phyloP scores from a whole-genome alignment of 1,139 yeast species.

The Blastobotrys niveus region DNA sequence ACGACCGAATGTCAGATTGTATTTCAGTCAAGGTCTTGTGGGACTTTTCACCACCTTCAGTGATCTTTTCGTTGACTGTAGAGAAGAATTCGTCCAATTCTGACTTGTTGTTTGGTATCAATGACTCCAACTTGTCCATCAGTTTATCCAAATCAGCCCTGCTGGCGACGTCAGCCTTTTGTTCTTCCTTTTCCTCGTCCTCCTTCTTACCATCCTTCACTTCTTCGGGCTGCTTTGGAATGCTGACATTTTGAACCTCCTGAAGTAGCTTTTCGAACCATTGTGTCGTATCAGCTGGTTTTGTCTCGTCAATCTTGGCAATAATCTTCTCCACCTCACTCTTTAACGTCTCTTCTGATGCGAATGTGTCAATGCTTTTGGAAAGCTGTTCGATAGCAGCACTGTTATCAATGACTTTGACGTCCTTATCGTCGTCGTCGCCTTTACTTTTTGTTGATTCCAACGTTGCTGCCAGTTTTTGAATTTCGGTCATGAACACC shows the following conservation, averaged over 20 bases:
- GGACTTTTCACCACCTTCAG: constrained; percentile 4
- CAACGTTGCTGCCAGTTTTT: neutral
- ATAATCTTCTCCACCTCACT: no score
- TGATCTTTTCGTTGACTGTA: constrained; percentile 7
- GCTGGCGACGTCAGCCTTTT: neutral
- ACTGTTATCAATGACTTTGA: neutral
- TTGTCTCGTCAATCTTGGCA: no score
- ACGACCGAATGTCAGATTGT: constrained; percentile 23
- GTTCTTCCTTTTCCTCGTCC: neutral
- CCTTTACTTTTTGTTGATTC: neutral
- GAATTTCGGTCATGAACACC: no score
- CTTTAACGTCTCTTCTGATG: no score
- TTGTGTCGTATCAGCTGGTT: no score
- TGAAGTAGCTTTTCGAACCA: no score
- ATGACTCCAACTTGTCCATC: constrained; percentile 1
- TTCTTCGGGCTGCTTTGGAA: neutral
- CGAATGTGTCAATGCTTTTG: no score
- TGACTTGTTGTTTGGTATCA: neutral
- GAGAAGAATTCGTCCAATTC: constrained; percentile 4
- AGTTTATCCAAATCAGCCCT: neutral
- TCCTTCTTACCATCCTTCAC: neutral
- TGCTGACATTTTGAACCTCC: neutral
- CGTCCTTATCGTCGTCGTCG: neutral
- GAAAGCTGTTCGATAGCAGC: neutral
- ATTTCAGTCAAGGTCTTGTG: constrained; percentile 14